Evolutionary conservation across 2,329 filamentous ascomycete genomes (phyloP).

Genomic region (Sclerotinia sclerotiorum): DNA sequence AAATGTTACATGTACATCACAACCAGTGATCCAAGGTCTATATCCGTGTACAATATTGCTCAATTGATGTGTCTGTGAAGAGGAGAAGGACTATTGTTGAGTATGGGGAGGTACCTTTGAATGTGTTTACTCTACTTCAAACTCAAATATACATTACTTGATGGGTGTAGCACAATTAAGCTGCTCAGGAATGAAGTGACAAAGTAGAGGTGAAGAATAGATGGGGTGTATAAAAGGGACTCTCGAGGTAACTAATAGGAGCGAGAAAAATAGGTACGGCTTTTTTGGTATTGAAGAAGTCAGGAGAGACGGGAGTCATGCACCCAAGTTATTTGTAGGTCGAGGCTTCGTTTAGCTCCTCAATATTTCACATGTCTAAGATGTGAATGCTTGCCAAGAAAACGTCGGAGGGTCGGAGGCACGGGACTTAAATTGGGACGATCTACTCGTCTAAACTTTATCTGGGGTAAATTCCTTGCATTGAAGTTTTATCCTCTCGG

Average conservation of each 20-base stretch:
- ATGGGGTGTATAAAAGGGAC: not conserved
- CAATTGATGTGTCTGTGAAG: constrained; percentile 1
- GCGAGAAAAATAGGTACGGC: not conserved
- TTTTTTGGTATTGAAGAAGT: not conserved
- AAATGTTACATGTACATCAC: not conserved
- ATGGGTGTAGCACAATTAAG: not conserved
- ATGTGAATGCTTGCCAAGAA: constrained; percentile 16
- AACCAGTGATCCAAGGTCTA: no score
- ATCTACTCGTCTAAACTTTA: constrained; percentile 15
- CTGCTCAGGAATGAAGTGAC: not conserved
- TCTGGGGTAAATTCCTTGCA: constrained; percentile 18
- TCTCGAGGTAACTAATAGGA: not conserved
- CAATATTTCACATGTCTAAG: constrained; percentile 17
- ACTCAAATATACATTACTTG: constrained; percentile 8
- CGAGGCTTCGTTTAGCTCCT: not conserved
- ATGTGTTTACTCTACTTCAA: constrained; percentile 6
- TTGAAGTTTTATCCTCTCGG: not conserved
- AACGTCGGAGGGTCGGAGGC: constrained; percentile 1
- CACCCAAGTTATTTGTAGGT: not conserved
- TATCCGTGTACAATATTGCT: not conserved
- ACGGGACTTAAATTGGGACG: not conserved
- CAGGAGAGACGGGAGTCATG: not conserved
- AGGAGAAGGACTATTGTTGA: not conserved
- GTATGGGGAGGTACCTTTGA: constrained; percentile 14
- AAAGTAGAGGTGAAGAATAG: not conserved